Evolutionary conservation across 257 asterid species (phyloP), one percentile per base, ranked within the genome.

Genomic region (Dorcoceras hygrometricum): DNA sequence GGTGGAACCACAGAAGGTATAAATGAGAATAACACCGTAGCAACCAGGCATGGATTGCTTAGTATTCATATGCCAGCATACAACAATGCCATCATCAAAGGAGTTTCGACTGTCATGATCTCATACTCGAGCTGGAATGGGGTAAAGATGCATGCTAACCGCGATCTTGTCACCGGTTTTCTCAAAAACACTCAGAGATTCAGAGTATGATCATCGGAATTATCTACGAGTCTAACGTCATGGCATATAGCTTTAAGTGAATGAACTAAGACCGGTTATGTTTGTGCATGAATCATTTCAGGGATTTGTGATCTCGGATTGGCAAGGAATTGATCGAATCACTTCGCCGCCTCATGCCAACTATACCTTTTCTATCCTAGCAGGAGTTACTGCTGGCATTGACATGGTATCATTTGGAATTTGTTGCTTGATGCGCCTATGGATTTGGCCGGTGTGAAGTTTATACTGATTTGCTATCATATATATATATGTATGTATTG

Each of bases 1-100:
- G 87, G 87, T 62, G 87, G 87, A 61, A 82, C 87, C 14, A 77
- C 77, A 1, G 54, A 65, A 54, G 87, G 84, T 63, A 79, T 79
- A 48, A 82, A 82, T 31, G 46, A 39, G 68, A 82, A 82, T 50
- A 25, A 82, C 56, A 79, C 82, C 0, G 70, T 63, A 59, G 66
- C 64, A 9, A 77, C 72, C 76, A 31, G 23, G 25, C 79, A 77
- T 29, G 72, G 19, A 31, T 58, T 82, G 73, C 81, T 79, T 5
- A 75, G 82, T 39, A 75, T 73, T 55, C 84, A 82, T 32, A 79
- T 82, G 87, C 51, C 84, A 16, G 70, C 82, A 16, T 79, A 74
- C 19, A 58, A 72, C 56, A 58, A 58, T 53, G 75, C 87, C 6
- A 75, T 82, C 73, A 74, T 75, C 59, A 79, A 82, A 46, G 87